A percentile compares a stretch with the other conserved stretches of the same genome.
Evolutionary conservation across 805 yeast genomes (phyloP).

Genomic region (Saturnispora sekii): DNA sequence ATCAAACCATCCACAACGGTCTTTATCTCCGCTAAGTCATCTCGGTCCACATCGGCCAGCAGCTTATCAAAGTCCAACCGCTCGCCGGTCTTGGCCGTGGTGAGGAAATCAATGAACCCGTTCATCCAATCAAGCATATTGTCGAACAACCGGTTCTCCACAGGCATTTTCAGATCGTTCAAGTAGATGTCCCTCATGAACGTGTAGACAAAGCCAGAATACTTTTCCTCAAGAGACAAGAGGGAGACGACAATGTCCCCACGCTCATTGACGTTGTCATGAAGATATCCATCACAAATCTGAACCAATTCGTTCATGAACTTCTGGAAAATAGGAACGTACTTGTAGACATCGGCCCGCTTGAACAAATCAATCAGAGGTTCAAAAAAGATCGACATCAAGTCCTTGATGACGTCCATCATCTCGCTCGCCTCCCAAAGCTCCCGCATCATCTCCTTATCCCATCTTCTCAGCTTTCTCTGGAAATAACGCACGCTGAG

Average conservation of each 20-base stretch:
- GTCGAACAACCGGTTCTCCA: slow-evolving; percentile 42
- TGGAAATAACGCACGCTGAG: slow-evolving; percentile 53
- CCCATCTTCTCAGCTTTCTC: slow-evolving; percentile 57
- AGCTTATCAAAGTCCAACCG: slow-evolving; percentile 37
- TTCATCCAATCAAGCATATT: slow-evolving; percentile 69
- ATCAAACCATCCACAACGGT: slow-evolving; percentile 34
- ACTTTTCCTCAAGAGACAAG: slow-evolving; percentile 55
- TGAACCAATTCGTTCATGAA: slow-evolving; percentile 60
- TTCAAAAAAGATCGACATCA: slow-evolving; percentile 62
- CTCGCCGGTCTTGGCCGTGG: slow-evolving; percentile 43
- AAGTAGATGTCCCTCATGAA: slow-evolving; percentile 76
- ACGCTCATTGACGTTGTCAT: slow-evolving; percentile 32
- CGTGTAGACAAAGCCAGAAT: slow-evolving; percentile 60
- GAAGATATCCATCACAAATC: slow-evolving; percentile 41
- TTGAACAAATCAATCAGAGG: slow-evolving; percentile 64
- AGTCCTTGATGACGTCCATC: slow-evolving; percentile 61
- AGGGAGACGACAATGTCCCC: slow-evolving; percentile 61
- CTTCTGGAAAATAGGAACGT: slow-evolving; percentile 51
- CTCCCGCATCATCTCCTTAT: slow-evolving; percentile 64
- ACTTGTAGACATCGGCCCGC: slow-evolving; percentile 54
- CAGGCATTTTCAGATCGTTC: slow-evolving; percentile 48
- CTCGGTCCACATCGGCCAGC: slow-evolving; percentile 14
- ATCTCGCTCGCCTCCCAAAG: slow-evolving; percentile 82
- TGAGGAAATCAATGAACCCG: slow-evolving; percentile 50
- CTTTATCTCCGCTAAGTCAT: slow-evolving; percentile 21